These are phyloP conservation scores for Emericellopsis atlantica DNA, from an alignment of 2,329 filamentous ascomycete genomes.

Conservation along the genomic window DNA sequence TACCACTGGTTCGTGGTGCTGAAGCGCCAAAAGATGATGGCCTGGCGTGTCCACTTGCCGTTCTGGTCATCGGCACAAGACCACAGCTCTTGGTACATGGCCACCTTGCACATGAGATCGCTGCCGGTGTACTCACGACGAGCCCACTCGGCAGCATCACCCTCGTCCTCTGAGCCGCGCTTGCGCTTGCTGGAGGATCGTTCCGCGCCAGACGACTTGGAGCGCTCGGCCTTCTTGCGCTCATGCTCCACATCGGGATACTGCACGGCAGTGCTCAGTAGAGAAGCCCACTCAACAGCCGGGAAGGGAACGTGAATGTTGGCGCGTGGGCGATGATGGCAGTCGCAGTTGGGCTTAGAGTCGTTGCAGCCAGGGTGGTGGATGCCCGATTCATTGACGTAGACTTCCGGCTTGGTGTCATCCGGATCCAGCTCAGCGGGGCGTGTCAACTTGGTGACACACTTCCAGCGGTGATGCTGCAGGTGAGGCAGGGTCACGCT, in stretches of 20 bases:
- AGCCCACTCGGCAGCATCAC: constrained; percentile 24
- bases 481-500: constrained; percentile 39
- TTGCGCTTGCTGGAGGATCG: constrained; percentile 24
- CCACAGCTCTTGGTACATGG: constrained; percentile 57
- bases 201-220: constrained; percentile 18
- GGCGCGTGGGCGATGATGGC: constrained; percentile 30
- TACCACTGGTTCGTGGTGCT: constrained; percentile 37
- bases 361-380: constrained; percentile 40
- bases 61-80: constrained; percentile 32
- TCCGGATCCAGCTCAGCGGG: constrained; percentile 40
- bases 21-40: constrained; percentile 53
- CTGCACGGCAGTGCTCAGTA: constrained; percentile 41
- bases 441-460: constrained; percentile 43
- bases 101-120: constrained; percentile 46
- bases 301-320: constrained; percentile 45
- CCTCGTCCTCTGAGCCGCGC: constrained; percentile 23
- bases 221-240: constrained; percentile 22
- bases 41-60: constrained; percentile 40
- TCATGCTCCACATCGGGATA: constrained; percentile 32
- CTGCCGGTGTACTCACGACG: constrained; percentile 31
- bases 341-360: constrained; percentile 34
- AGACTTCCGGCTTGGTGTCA: constrained; percentile 28
- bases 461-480: constrained; percentile 47
- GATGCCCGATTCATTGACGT: constrained; percentile 36
- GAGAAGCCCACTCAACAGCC: constrained; percentile 44